These are phyloP conservation scores for Taphrina communis DNA, from an alignment of 1,139 yeast species.

Conservation along the genomic window DNA sequence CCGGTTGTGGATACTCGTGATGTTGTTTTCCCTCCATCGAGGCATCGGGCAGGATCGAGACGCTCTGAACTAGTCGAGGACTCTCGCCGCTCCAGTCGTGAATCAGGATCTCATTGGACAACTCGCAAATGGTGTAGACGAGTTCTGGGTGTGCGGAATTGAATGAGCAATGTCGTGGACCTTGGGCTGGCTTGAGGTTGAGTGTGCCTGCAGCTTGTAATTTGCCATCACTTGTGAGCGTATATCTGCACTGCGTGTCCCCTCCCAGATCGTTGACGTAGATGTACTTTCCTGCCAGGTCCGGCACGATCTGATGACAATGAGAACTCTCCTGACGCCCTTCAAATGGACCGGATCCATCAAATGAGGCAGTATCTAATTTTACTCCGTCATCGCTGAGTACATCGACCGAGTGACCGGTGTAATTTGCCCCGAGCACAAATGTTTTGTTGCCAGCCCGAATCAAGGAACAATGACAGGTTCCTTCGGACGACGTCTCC, in stretches of 20 bases:
- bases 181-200: constrained; percentile 26
- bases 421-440: constrained; percentile 31
- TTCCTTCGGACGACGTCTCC: constrained; percentile 18
- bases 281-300: constrained; percentile 7
- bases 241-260: constrained; percentile 20
- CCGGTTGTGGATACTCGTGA: constrained; percentile 27
- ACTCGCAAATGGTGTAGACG: constrained; percentile 32
- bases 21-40: not conserved
- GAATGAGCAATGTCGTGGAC: constrained; percentile 37
- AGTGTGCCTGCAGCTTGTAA: constrained; percentile 2
- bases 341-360: constrained; percentile 31
- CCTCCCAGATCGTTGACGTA: constrained; percentile 38
- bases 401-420: constrained; percentile 30
- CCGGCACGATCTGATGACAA: constrained; percentile 38
- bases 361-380: not conserved
- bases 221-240: constrained; percentile 6
- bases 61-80: constrained; percentile 5
- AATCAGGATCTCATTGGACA: constrained; percentile 30
- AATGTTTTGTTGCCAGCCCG: not conserved
- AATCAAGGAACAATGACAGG: constrained; percentile 23
- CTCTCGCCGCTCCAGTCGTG: constrained; percentile 4
- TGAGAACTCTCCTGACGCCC: constrained; percentile 38
- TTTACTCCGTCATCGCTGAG: constrained; percentile 5
- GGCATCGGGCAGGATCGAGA: constrained; percentile 23
- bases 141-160: constrained; percentile 25